phyloP scores from a whole-genome alignment of 345 rosid genomes.

The Citrus unshiu region DNA sequence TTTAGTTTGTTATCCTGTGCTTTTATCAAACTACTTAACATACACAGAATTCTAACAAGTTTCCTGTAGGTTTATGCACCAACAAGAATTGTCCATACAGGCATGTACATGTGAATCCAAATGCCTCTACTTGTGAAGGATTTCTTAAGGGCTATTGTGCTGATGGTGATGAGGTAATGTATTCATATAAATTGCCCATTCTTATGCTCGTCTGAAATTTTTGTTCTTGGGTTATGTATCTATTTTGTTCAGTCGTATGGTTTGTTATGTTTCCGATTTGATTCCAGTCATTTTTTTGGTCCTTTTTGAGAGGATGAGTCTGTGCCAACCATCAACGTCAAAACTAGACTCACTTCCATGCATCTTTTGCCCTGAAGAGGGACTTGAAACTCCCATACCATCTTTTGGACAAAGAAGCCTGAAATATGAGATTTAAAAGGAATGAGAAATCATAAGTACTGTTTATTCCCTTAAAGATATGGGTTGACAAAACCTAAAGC shows the following conservation, averaged over 20 bases:
- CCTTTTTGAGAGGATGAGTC: not conserved
- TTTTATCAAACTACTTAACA: not conserved
- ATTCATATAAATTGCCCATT: slow-evolving; percentile 8
- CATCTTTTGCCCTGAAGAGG: not conserved
- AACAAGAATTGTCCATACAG: slow-evolving; percentile 77
- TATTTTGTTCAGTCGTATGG: not conserved
- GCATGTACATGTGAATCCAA: slow-evolving; percentile 92
- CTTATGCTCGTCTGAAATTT: not conserved
- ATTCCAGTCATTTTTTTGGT: not conserved
- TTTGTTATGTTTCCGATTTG: not conserved
- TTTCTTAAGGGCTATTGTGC: slow-evolving; percentile 92
- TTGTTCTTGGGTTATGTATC: not conserved
- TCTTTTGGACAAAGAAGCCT: not conserved
- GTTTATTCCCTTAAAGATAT: not conserved
- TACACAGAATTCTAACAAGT: slow-evolving; percentile 15
- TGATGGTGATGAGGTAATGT: slow-evolving; percentile 81
- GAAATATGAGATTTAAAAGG: not conserved
- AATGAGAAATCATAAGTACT: not conserved
- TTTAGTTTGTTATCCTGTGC: slow-evolving; percentile 5
- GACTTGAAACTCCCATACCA: not conserved
- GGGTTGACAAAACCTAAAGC: not conserved
- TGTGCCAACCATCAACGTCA: not conserved
- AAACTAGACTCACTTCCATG: not conserved
- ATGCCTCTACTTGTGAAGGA: slow-evolving; percentile 70
- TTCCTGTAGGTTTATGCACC: slow-evolving; percentile 73